phyloP scores from a whole-genome alignment of 2,329 filamentous ascomycete genomes.

The Neobulgaria alba region DNA sequence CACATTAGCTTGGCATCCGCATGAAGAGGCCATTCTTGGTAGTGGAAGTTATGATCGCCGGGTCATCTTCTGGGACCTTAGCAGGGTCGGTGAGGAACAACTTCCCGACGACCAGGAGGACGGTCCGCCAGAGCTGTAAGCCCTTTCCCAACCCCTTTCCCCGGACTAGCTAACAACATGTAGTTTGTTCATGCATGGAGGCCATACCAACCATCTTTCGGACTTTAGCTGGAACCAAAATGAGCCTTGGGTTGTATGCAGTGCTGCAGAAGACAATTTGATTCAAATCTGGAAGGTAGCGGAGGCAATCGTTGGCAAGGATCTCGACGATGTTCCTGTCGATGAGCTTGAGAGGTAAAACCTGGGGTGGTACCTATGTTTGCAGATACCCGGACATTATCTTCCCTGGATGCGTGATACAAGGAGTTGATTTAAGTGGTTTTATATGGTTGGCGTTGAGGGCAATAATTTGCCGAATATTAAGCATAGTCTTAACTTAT shows the following conservation, averaged over 20 bases:
- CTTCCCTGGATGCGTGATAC: not conserved
- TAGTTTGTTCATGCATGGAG: constrained; percentile 95
- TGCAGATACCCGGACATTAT: constrained; percentile 14
- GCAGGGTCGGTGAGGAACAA: constrained; percentile 86
- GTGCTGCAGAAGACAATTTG: constrained; percentile 92
- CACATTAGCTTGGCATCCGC: constrained; percentile 89
- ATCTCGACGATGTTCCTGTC: constrained; percentile 65
- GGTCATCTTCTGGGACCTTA: constrained; percentile 94
- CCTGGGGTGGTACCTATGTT: not conserved
- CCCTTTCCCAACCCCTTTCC: constrained; percentile 22
- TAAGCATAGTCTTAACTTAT: no score
- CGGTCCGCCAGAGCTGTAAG: constrained; percentile 86
- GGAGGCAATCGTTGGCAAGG: constrained; percentile 70
- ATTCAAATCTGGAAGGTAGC: constrained; percentile 91
- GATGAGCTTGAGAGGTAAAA: constrained; percentile 64
- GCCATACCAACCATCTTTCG: constrained; percentile 91
- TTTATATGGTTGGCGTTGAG: not conserved
- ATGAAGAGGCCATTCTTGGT: constrained; percentile 78
- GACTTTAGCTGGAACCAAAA: constrained; percentile 98
- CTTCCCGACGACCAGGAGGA: constrained; percentile 91
- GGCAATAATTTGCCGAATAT: no score
- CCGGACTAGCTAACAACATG: constrained; percentile 5
- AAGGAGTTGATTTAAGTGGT: not conserved
- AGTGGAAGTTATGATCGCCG: constrained; percentile 89
- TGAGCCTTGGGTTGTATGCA: constrained; percentile 93